Evolutionary conservation across 2,329 filamentous ascomycete species (phyloP), one percentile per base, ranked within the genome.

Genomic region (Scopulariopsis brevicaulis): DNA sequence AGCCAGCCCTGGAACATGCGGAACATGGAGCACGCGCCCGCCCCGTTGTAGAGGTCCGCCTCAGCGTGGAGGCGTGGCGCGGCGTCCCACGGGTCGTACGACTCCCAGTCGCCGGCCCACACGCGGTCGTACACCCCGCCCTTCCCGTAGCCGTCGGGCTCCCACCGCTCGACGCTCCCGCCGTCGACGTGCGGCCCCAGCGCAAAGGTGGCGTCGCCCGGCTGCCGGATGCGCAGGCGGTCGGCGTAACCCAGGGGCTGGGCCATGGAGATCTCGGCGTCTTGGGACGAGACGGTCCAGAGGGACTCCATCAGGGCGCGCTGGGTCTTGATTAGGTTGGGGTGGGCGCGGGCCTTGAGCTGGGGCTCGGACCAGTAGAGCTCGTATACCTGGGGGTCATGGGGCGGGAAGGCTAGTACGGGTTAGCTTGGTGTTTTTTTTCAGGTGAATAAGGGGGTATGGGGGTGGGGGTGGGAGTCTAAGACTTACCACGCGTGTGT

Each of bases 1-100:
- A 96, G 71, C 92, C 92, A 96, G 20, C 90, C 92, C 71, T 96
- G 92, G 69, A 89, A 93, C 79, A 90, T 87, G 46, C 93, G 81
- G 71, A 96, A 91, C 76, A 91, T 90, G 53, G 81, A 86, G 71
- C 90, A 96, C 1, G 88, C 85, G 0, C 92, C 91, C 0, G 90
- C 79, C 0, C 91, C 90, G 55, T 89, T 79, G 68, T 96, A 94
- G 37, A 92, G 73, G 69, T 96, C 86, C 60, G 82, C 85, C 2
- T 83, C 79, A 3, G 87, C 89, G 0, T 74, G 71, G 0, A 93
- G 76, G 4, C 92, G 81, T 7, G 81, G 80, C 62, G 81, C 83
- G 0, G 84, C 84, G 65, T 96, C 90, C 82, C 87, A 96, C 0
- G 90, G 83, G 65, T 96, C 89, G 66, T 90, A 92, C 2, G 78